phyloP scores from a whole-genome alignment of 2,329 filamentous ascomycete genomes.

The Sclerotinia minor region DNA sequence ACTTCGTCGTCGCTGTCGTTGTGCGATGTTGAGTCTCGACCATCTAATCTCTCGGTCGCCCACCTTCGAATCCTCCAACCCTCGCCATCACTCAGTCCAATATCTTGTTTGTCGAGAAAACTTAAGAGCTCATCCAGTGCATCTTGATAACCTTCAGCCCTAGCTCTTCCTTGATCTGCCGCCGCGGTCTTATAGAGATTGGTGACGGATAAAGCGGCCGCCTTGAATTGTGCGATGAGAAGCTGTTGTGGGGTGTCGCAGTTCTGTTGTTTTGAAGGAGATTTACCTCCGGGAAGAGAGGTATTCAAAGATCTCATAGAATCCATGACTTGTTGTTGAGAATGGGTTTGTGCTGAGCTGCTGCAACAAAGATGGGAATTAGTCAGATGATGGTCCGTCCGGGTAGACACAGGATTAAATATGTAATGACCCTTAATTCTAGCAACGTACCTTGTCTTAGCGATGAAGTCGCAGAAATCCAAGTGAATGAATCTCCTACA shows the following conservation, averaged over 20 bases:
- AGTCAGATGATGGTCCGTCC: conserved; percentile 18
- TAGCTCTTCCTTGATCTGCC: conserved; percentile 71
- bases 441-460: conserved; percentile 16
- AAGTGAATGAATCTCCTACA: conserved; percentile 1
- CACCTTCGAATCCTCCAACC: conserved; percentile 62
- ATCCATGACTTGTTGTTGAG: conserved; percentile 50
- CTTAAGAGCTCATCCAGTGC: conserved; percentile 85
- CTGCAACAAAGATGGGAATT: conserved; percentile 21
- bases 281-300: conserved; percentile 54
- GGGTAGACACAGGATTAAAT: conserved; percentile 14
- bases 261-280: conserved; percentile 46
- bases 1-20: conserved; percentile 69
- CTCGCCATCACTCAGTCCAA: conserved; percentile 78
- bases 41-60: conserved; percentile 69
- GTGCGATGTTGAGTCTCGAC: conserved; percentile 54
- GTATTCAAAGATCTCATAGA: conserved; percentile 64
- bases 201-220: conserved; percentile 88
- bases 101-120: conserved; percentile 79
- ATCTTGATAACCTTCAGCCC: conserved; percentile 86
- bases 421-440: conserved; percentile 7
- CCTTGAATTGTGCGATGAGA: conserved; percentile 79
- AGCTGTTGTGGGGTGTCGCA: conserved; percentile 62
- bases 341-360: conserved; percentile 18
- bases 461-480: not conserved
- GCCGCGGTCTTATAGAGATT: conserved; percentile 94